These are phyloP conservation scores for Hysterangium stoloniferum DNA, from an alignment of 768 basidiomycete species.

Conservation along the genomic window DNA sequence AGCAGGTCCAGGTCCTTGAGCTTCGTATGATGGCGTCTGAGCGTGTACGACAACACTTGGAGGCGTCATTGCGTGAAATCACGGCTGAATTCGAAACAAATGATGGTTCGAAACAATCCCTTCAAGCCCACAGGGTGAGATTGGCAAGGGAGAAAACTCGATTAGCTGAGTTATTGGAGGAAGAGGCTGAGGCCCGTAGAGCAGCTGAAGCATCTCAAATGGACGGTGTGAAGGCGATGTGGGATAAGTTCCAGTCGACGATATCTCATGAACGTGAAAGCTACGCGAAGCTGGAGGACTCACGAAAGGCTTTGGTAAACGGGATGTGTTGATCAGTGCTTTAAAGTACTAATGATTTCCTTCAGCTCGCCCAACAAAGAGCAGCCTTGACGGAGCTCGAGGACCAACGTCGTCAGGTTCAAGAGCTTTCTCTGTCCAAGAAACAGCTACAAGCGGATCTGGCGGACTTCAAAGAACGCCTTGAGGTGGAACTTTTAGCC, in stretches of 20 bases:
- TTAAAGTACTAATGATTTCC: neutral
- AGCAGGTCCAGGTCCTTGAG: conserved; percentile 61
- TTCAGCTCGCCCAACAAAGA: conserved; percentile 59
- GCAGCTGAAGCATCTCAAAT: conserved; percentile 55
- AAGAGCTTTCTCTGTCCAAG: conserved; percentile 49
- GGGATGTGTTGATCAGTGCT: conserved; percentile 21
- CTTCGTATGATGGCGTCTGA: conserved; percentile 62
- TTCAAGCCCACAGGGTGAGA: conserved; percentile 49
- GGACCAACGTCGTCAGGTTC: conserved; percentile 50
- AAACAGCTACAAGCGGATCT: conserved; percentile 52
- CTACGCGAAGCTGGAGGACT: conserved; percentile 59
- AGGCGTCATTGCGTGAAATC: conserved; percentile 50
- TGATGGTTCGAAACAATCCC: conserved; percentile 57
- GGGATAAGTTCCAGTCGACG: conserved; percentile 55
- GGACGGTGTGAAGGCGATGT: conserved; percentile 56
- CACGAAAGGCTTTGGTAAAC: conserved; percentile 62
- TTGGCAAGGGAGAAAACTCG: conserved; percentile 50
- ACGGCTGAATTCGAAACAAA: conserved; percentile 53
- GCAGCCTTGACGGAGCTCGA: conserved; percentile 59
- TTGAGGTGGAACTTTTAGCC: conserved; percentile 42
- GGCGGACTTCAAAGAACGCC: conserved; percentile 42
- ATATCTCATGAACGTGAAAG: conserved; percentile 54
- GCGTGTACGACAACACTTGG: conserved; percentile 57
- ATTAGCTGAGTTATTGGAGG: conserved; percentile 47
- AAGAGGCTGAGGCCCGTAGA: conserved; percentile 56